Evolutionary conservation across 345 rosid species (phyloP).

Genomic region (Lumnitzera racemosa): DNA sequence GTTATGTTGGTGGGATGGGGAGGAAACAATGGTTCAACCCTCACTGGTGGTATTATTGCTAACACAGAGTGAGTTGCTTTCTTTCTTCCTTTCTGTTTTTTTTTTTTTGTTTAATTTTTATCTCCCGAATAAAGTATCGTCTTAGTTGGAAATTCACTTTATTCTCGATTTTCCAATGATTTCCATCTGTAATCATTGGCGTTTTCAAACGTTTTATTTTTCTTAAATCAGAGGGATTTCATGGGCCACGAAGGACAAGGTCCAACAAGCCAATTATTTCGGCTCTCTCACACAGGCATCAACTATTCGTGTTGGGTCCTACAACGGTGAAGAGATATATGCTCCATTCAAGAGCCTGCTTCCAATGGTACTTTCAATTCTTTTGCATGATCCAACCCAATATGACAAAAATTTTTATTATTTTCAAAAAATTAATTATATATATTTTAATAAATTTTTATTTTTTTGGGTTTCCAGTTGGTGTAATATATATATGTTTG

Average conservation of each 20-base stretch:
- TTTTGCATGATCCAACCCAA: background rate
- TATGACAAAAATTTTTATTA: background rate
- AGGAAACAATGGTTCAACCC: slow-evolving; percentile 91
- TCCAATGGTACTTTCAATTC: slow-evolving; percentile 56
- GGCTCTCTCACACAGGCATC: slow-evolving; percentile 98
- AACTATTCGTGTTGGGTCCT: slow-evolving; percentile 84
- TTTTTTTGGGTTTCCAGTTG: no score
- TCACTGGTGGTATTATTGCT: slow-evolving; percentile 83
- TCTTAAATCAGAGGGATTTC: slow-evolving; percentile 69
- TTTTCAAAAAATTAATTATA: no score
- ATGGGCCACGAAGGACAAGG: slow-evolving; percentile 98
- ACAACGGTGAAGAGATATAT: slow-evolving; percentile 92
- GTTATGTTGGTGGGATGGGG: slow-evolving; percentile 99
- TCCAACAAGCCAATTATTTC: slow-evolving; percentile 92
- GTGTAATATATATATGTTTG: no score
- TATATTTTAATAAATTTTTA: no score
- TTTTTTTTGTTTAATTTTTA: background rate
- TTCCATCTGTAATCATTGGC: no score
- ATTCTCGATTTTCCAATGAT: no score
- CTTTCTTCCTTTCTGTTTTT: background rate
- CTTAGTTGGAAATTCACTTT: background rate
- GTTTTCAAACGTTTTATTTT: background rate
- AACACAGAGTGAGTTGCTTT: slow-evolving; percentile 68
- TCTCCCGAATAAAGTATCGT: background rate
- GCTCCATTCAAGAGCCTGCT: slow-evolving; percentile 97